Evolutionary conservation across 2,329 filamentous ascomycete genomes (phyloP).

Genomic region (Mariannaea elegans): DNA sequence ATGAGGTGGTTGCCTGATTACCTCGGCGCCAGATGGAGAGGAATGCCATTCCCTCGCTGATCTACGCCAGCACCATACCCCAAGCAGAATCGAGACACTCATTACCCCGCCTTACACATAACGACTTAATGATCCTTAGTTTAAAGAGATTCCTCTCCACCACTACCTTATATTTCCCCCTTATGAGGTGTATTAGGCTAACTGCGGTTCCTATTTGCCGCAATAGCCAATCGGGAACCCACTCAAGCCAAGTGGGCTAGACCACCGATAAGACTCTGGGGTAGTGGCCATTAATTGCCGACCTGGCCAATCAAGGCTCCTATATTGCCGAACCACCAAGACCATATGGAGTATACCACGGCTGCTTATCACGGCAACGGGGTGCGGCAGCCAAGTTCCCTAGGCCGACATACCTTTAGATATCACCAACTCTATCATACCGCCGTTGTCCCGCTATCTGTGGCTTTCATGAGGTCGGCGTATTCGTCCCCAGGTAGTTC

Average conservation of each 20-base stretch:
- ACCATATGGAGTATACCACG: constrained; percentile 8
- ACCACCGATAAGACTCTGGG: not conserved
- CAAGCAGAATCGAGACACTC: too few species aligned
- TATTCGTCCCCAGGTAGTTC: not conserved
- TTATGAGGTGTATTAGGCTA: not conserved
- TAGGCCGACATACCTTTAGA: not conserved
- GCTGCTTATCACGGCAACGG: constrained; percentile 14
- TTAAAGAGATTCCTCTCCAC: too few species aligned
- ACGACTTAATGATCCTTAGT: too few species aligned
- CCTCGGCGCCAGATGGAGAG: too few species aligned
- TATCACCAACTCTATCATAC: not conserved
- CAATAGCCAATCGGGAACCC: constrained; percentile 24
- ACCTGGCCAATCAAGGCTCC: constrained; percentile 17
- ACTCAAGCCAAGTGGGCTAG: not conserved
- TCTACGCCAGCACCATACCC: too few species aligned
- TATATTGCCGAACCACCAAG: constrained; percentile 14
- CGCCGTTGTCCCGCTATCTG: not conserved
- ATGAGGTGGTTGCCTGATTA: too few species aligned
- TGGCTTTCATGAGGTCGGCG: not conserved
- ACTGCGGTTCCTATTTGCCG: constrained; percentile 21
- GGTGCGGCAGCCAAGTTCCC: not conserved
- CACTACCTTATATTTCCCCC: too few species aligned
- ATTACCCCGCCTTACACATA: too few species aligned
- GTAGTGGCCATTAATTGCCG: constrained; percentile 19
- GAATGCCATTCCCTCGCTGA: too few species aligned